phyloP scores from a whole-genome alignment of 805 yeast species.

The Cyberlindnera euphorbiiphila region DNA sequence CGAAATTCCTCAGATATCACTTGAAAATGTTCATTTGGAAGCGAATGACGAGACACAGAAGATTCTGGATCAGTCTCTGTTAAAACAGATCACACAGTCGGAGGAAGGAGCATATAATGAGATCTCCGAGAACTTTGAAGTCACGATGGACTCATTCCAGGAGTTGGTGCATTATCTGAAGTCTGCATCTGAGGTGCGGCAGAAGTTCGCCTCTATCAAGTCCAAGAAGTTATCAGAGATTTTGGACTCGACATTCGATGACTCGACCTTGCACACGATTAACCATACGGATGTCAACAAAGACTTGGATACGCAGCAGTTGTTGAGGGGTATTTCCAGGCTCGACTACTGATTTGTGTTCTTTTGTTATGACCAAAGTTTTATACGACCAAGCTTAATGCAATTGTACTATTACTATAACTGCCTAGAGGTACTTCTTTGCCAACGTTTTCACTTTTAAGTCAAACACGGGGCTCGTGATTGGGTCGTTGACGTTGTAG shows the following conservation, averaged over 20 bases:
- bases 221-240: constrained; percentile 40
- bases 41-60: constrained; percentile 24
- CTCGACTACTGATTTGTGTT: constrained; percentile 17
- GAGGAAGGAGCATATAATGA: constrained; percentile 16
- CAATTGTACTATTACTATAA: background rate
- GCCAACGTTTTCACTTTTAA: constrained; percentile 66
- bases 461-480: constrained; percentile 73
- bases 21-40: constrained; percentile 12
- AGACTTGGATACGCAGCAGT: constrained; percentile 30
- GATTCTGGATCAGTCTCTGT: constrained; percentile 20
- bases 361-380: background rate
- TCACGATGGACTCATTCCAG: constrained; percentile 22
- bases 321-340: constrained; percentile 34
- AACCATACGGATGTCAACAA: constrained; percentile 23
- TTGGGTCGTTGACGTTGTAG: constrained; percentile 70
- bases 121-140: constrained; percentile 16
- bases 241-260: constrained; percentile 41
- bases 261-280: constrained; percentile 34
- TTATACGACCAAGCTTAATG: too few species aligned
- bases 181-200: constrained; percentile 19
- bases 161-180: constrained; percentile 22
- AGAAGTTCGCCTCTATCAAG: constrained; percentile 32
- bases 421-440: constrained; percentile 59
- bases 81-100: constrained; percentile 14
- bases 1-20: constrained; percentile 14